Evolutionary conservation across 176 grass and related monocot genomes (phyloP).

Genomic region (Oryza glaberrima): DNA sequence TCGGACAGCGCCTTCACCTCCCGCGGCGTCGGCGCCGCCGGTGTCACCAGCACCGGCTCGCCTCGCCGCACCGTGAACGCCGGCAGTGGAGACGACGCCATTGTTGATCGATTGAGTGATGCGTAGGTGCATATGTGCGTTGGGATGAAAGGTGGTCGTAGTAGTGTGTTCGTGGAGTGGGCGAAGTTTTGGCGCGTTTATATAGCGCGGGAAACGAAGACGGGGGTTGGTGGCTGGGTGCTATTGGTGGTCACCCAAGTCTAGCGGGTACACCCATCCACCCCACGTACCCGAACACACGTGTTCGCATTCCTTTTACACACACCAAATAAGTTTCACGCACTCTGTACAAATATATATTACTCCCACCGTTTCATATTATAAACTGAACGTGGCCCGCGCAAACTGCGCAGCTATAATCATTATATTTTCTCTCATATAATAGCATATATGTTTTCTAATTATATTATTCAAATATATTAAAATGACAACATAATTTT

Average conservation of each 20-base stretch:
- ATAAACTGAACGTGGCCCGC: too few relatives aligned
- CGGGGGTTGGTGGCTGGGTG: conserved; percentile 15
- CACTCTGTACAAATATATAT: too few relatives aligned
- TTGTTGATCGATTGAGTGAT: background rate
- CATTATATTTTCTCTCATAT: too few relatives aligned
- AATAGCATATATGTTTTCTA: too few relatives aligned
- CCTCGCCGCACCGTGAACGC: conserved; percentile 55
- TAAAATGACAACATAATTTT: too few relatives aligned
- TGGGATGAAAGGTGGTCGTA: background rate
- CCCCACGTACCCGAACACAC: too few relatives aligned
- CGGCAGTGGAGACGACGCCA: conserved; percentile 13
- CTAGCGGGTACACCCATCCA: too few relatives aligned
- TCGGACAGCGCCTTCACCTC: conserved; percentile 67
- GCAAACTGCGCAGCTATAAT: rapidly evolving
- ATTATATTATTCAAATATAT: too few relatives aligned
- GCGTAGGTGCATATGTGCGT: background rate
- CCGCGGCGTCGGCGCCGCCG: conserved; percentile 46
- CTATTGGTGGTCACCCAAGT: background rate
- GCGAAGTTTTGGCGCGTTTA: background rate
- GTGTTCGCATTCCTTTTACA: too few relatives aligned
- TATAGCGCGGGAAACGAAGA: conserved; percentile 4
- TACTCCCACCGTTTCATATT: too few relatives aligned
- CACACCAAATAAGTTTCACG: too few relatives aligned
- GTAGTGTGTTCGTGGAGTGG: background rate
- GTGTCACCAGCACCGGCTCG: conserved; percentile 48